Evolutionary conservation across 192 early-diverging fungal genomes (phyloP).

Genomic region (Diversispora epigaea): DNA sequence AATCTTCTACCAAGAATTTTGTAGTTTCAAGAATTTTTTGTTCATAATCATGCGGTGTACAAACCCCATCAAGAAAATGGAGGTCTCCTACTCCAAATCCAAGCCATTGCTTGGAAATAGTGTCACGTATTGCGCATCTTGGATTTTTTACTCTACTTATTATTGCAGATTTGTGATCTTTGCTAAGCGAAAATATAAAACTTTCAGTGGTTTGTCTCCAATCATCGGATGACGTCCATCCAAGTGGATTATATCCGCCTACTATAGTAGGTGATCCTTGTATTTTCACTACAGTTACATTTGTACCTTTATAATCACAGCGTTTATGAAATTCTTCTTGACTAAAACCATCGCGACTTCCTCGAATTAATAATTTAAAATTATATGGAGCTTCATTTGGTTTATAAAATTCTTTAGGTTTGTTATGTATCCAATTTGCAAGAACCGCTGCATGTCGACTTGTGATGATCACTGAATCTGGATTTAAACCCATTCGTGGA

Average conservation of each 20-base stretch:
- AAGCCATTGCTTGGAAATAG: not conserved
- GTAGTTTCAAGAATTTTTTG: not conserved
- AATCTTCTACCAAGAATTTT: constrained; percentile 15
- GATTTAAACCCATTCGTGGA: not conserved
- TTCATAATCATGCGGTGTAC: not conserved
- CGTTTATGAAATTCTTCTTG: not conserved
- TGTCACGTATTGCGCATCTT: not conserved
- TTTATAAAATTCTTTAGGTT: not conserved
- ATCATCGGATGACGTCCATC: not conserved
- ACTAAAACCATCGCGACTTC: constrained; percentile 7
- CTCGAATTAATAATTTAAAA: constrained; percentile 21
- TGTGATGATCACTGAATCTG: not conserved
- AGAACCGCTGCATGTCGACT: not conserved
- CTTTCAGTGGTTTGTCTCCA: not conserved
- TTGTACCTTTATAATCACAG: constrained; percentile 21
- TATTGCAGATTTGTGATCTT: not conserved
- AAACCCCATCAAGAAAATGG: not conserved
- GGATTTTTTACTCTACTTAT: not conserved
- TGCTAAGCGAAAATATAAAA: constrained; percentile 4
- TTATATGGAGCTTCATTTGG: not conserved
- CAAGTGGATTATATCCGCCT: constrained; percentile 24
- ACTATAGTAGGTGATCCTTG: not conserved
- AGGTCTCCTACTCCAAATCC: not conserved
- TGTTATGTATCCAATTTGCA: constrained; percentile 17
- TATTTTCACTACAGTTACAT: not conserved